Evolutionary conservation across 495 filamentous ascomycete species (phyloP), one percentile per base, ranked within the genome.

Genomic region (Friedmanniomyces simplex): DNA sequence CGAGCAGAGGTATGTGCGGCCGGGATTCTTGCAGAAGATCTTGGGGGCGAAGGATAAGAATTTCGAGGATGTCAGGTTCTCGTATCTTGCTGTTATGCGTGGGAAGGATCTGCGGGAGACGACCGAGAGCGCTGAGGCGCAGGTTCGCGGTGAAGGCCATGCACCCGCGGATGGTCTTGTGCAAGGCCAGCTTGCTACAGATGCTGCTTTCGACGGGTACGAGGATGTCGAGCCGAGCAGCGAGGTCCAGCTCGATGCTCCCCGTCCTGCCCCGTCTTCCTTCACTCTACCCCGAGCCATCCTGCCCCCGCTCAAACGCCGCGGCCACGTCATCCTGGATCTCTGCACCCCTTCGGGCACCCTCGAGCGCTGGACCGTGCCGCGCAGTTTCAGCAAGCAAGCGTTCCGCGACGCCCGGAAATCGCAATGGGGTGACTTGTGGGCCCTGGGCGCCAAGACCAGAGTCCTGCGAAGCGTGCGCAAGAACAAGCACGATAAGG

Each of bases 281-380:
- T 76, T 90, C 20, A 79, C 82, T 10, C 82, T 96, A 1, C 93
- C 93, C 16, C 84, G 91, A 37, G 73, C 81, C 34, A 73, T 98
- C 51, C 77, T 88, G 7, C 79, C 85, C 5, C 88, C 93, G 12
- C 72, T 98, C 47, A 98, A 98, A 72, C 81, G 88, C 16, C 80
- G 79, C 22, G 88, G 88, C 0, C 93, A 98, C 66, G 82, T 97
- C 60, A 87, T 85, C 36, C 72, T 97, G 4, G 94, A 98, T 67
- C 62, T 96, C 10, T 98, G 93, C 75, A 97, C 94, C 0, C 88
- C 94, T 0, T 73, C 76, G 1, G 94, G 85, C 21, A 80, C 76
- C 34, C 82, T 97, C n/a, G 93, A 98, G 72, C 88, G 93, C 42
- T 98, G 93, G 93, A 88, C 84, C 0, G 83, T 98, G 0, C 87